phyloP scores from a whole-genome alignment of 805 yeast genomes.

The Candida palmyrensis region DNA sequence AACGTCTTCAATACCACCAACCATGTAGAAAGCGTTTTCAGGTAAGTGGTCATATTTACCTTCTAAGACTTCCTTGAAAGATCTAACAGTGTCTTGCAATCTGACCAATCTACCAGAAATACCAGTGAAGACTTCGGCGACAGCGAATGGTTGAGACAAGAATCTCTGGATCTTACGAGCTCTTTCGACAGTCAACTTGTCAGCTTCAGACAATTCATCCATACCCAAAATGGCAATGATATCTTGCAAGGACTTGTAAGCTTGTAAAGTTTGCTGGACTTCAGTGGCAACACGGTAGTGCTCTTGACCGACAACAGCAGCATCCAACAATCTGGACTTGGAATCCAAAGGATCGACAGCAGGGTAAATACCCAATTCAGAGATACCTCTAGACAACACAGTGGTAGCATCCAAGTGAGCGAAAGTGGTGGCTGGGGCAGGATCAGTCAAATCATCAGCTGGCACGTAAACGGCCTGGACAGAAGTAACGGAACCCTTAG shows the following conservation, averaged over 20 bases:
- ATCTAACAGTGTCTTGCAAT: constrained; percentile 88
- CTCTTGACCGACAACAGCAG: constrained; percentile 96
- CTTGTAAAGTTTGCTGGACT: constrained; percentile 98
- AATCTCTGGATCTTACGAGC: constrained; percentile 99
- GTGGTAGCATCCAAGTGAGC: constrained; percentile 99
- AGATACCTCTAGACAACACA: constrained; percentile 98
- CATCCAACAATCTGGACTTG: constrained; percentile 97
- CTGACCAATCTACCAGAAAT: constrained; percentile 96
- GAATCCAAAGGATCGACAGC: constrained; percentile 99
- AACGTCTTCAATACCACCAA: constrained; percentile 99
- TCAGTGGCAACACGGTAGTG: constrained; percentile 92
- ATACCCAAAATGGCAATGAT: constrained; percentile 99
- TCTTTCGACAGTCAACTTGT: constrained; percentile 99
- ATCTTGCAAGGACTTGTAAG: constrained; percentile 99
- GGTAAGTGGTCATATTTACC: constrained; percentile 99
- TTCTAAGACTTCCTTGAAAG: constrained; percentile 94
- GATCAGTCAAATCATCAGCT: constrained; percentile 99
- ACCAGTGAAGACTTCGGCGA: constrained; percentile 99
- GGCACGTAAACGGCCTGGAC: constrained; percentile 99
- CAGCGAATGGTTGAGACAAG: constrained; percentile 99
- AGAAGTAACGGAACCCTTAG: constrained; percentile 99
- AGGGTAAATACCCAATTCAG: constrained; percentile 99
- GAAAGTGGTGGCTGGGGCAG: constrained; percentile 99
- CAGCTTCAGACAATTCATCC: constrained; percentile 99
- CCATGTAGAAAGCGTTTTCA: constrained; percentile 99